Percentiles rank a stretch among this genome's conserved stretches.
These are phyloP conservation scores for Sedum album DNA, from an alignment of 164 flowering plant species.

Conservation along the genomic window DNA sequence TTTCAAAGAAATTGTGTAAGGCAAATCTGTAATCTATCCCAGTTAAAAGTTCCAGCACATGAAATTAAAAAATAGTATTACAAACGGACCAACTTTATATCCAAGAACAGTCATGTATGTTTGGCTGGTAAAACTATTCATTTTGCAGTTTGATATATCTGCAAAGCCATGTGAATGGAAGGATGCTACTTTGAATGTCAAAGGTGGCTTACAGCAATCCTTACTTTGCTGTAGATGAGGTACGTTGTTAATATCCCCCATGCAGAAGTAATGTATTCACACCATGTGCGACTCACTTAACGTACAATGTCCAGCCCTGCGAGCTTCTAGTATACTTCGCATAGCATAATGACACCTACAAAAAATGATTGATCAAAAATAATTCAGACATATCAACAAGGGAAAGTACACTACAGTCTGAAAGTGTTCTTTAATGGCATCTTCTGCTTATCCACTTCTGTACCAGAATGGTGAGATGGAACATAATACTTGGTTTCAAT, in stretches of 20 bases:
- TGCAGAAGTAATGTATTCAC: constrained; percentile 12
- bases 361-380: constrained; percentile 23
- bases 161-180: neutral
- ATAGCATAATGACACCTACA: constrained; percentile 59
- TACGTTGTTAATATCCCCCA: neutral
- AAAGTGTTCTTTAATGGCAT: neutral
- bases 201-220: neutral
- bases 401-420: neutral
- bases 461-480: neutral
- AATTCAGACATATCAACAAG: neutral
- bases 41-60: too few species aligned
- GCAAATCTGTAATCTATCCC: too few species aligned
- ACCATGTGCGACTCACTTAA: constrained; percentile 24
- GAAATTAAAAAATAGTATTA: too few species aligned
- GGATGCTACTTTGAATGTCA: neutral
- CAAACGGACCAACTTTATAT: too few species aligned
- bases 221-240: neutral
- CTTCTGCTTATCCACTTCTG: neutral
- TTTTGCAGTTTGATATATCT: too few species aligned
- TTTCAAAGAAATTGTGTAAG: too few species aligned
- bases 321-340: constrained; percentile 40
- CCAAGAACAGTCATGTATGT: too few species aligned
- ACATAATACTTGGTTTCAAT: neutral
- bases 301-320: constrained; percentile 12
- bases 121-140: too few species aligned